Evolutionary conservation across 768 basidiomycete genomes (phyloP).

Genomic region (Suillus subluteus): DNA sequence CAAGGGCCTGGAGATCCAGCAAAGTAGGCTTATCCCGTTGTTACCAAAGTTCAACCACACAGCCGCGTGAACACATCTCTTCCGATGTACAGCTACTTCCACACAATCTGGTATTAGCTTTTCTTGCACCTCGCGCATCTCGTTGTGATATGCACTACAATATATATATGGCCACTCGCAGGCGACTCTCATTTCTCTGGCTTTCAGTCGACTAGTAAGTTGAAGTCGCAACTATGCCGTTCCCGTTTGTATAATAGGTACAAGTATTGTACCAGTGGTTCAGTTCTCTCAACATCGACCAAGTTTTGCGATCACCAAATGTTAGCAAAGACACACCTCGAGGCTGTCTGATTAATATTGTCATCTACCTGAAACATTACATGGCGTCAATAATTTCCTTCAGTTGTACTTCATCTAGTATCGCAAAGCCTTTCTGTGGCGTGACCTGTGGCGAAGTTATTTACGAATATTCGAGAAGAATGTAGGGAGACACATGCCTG

Average conservation of each 20-base stretch:
- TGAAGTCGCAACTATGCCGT: neutral
- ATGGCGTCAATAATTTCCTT: conserved; percentile 86
- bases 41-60: no score
- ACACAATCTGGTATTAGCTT: no score
- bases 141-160: no score
- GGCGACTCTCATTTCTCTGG: neutral
- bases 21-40: no score
- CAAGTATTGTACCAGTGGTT: neutral
- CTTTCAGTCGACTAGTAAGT: neutral
- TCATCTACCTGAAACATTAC: conserved; percentile 43
- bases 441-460: conserved; percentile 64
- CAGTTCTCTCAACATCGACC: neutral
- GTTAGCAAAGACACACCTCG: neutral
- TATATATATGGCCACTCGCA: no score
- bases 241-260: neutral
- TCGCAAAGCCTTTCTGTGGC: conserved; percentile 80
- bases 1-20: no score
- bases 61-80: no score
- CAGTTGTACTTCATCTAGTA: conserved; percentile 77
- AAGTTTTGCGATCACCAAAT: neutral
- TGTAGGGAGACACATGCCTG: conserved; percentile 56
- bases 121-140: no score
- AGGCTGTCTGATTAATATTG: neutral
- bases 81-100: no score
- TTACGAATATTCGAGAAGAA: neutral